These are phyloP conservation scores for Plasmodium cynomolgi DNA, from an alignment of 169 alveolate genomes.

Conservation along the genomic window DNA sequence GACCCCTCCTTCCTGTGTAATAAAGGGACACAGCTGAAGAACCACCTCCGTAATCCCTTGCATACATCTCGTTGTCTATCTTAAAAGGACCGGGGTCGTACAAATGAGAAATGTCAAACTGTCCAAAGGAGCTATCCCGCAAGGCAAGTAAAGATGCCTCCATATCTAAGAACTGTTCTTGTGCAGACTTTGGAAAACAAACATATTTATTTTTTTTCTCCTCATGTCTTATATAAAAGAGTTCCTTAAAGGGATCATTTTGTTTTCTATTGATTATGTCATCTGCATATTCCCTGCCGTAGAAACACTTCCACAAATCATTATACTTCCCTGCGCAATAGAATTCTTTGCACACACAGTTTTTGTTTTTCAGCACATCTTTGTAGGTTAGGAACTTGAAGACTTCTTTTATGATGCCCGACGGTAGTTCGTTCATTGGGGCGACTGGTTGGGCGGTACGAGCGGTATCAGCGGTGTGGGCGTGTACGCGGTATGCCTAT, in stretches of 20 bases:
- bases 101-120: constrained; percentile 10
- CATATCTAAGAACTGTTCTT: constrained; percentile 32
- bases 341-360: constrained; percentile 4
- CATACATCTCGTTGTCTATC: not conserved
- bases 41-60: not conserved
- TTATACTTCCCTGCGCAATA: constrained; percentile 11
- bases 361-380: constrained; percentile 14
- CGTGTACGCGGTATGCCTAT: not conserved
- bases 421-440: constrained; percentile 30
- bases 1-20: not conserved
- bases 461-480: not conserved
- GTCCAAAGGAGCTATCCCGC: not conserved
- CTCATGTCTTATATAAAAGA: constrained; percentile 28
- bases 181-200: constrained; percentile 30
- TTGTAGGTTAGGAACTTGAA: constrained; percentile 28
- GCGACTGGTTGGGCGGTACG: not conserved
- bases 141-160: constrained; percentile 30
- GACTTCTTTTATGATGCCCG: constrained; percentile 30
- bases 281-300: constrained; percentile 10
- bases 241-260: constrained; percentile 28
- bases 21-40: not conserved
- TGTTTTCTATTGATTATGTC: constrained; percentile 1
- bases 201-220: constrained; percentile 28
- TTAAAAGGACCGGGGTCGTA: not conserved
- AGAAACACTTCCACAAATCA: constrained; percentile 17